phyloP scores from a whole-genome alignment of 768 basidiomycete species.

The Kwoniella bestiolae region DNA sequence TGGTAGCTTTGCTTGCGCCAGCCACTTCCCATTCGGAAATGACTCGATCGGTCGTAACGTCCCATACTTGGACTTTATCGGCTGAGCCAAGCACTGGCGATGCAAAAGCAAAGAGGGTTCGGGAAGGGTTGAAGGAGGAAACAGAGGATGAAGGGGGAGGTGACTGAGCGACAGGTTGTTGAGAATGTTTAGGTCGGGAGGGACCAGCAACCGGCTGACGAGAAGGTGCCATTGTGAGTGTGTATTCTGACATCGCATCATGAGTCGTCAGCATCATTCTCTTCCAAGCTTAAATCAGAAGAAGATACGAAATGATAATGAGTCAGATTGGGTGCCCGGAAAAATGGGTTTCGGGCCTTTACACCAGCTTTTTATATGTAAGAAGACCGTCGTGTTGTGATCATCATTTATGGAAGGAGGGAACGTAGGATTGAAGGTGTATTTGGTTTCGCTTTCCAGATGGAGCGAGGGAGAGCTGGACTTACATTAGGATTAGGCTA shows the following conservation, averaged over 20 bases:
- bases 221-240: constrained; percentile 34
- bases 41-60: constrained; percentile 42
- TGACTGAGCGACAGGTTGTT: constrained; percentile 38
- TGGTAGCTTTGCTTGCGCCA: constrained; percentile 42
- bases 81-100: constrained; percentile 51
- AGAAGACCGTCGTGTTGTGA: constrained; percentile 57
- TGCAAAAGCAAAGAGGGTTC: constrained; percentile 48
- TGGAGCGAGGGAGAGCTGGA: no score
- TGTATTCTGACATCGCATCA: constrained; percentile 4
- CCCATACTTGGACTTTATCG: constrained; percentile 54
- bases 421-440: background rate
- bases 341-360: constrained; percentile 54
- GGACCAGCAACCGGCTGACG: constrained; percentile 46
- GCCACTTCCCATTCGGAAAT: constrained; percentile 52
- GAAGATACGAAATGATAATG: constrained; percentile 1
- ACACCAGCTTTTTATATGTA: constrained; percentile 48
- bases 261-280: constrained; percentile 17
- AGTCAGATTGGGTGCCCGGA: constrained; percentile 56
- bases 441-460: no score
- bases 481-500: background rate
- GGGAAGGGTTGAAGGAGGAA: constrained; percentile 49
- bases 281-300: background rate
- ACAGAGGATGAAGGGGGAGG: constrained; percentile 52
- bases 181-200: constrained; percentile 42
- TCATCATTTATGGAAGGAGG: constrained; percentile 42